A percentile compares a stretch with the other conserved stretches of the same genome.
phyloP scores from a whole-genome alignment of 2,329 filamentous ascomycete species.

The Rhexocercosporidium sp. region DNA sequence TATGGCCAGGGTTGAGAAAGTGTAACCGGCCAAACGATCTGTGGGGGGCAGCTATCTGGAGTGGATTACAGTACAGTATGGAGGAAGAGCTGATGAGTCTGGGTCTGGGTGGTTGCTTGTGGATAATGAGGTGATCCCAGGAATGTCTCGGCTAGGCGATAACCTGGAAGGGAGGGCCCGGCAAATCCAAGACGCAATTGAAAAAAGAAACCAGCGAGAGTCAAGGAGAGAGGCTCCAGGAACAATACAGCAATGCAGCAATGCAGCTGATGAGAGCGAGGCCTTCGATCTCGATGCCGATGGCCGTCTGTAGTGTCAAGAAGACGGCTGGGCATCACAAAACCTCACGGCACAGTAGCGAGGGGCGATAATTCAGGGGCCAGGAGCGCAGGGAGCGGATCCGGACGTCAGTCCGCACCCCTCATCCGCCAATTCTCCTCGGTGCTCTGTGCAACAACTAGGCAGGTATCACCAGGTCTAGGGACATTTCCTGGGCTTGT shows the following conservation, averaged over 20 bases:
- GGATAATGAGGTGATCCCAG: conserved; percentile 1
- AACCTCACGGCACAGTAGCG: neutral
- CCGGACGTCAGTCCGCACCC: no score
- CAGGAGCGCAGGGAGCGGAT: no score
- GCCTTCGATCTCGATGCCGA: neutral
- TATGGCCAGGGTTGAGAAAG: neutral
- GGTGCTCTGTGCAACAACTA: no score
- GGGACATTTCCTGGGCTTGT: neutral
- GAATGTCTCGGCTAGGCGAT: neutral
- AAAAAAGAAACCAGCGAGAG: neutral
- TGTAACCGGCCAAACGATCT: neutral
- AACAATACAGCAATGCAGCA: neutral
- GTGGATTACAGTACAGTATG: neutral
- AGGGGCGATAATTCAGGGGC: neutral
- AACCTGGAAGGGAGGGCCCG: neutral
- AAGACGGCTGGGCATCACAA: conserved; percentile 6
- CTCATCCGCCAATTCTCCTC: no score
- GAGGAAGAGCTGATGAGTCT: neutral
- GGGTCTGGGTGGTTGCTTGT: neutral
- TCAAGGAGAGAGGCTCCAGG: neutral
- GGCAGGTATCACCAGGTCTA: neutral
- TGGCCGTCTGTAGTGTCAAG: neutral
- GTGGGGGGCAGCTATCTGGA: conserved; percentile 10
- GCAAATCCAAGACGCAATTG: neutral
- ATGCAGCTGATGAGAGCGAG: neutral